Conservation (phyloP, 179 eudicot genomes). For the Spergularia azorica region DNA sequence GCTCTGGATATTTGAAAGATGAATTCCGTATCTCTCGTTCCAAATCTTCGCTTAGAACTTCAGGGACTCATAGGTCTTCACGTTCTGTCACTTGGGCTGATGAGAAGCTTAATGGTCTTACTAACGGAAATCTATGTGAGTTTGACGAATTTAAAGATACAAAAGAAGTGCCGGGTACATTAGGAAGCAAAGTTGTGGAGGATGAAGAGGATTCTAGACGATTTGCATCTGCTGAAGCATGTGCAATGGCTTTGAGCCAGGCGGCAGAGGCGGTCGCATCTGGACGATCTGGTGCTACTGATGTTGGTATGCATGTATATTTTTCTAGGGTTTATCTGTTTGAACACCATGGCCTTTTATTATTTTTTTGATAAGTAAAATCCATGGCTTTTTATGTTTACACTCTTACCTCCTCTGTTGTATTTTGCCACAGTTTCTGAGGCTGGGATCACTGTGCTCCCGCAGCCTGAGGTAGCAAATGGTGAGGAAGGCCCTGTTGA, state of each 20-base stretch:
- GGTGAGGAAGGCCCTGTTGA: slow-evolving; percentile 32
- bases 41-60: slow-evolving; percentile 65
- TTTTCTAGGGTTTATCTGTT: background rate
- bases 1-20: slow-evolving; percentile 29
- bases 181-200: slow-evolving; percentile 20
- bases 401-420: slow-evolving; percentile 6
- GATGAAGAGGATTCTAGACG: slow-evolving; percentile 43
- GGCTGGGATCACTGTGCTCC: slow-evolving; percentile 74
- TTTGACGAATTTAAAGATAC: slow-evolving; percentile 36
- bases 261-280: slow-evolving; percentile 84
- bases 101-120: slow-evolving; percentile 42
- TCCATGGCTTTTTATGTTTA: background rate
- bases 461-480: slow-evolving; percentile 42
- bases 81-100: slow-evolving; percentile 90
- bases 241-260: slow-evolving; percentile 74
- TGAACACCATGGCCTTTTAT: background rate
- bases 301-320: slow-evolving; percentile 52
- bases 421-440: slow-evolving; percentile 52
- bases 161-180: slow-evolving; percentile 27
- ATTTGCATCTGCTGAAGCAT: slow-evolving; percentile 80
- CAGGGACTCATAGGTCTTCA: slow-evolving; percentile 42
- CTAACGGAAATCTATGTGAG: slow-evolving; percentile 47
- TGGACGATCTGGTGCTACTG: slow-evolving; percentile 56
- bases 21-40: slow-evolving; percentile 29
- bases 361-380: background rate